phyloP scores from a whole-genome alignment of 108 stramenopile genomes.

The Pseudonitzschia multiseries region DNA sequence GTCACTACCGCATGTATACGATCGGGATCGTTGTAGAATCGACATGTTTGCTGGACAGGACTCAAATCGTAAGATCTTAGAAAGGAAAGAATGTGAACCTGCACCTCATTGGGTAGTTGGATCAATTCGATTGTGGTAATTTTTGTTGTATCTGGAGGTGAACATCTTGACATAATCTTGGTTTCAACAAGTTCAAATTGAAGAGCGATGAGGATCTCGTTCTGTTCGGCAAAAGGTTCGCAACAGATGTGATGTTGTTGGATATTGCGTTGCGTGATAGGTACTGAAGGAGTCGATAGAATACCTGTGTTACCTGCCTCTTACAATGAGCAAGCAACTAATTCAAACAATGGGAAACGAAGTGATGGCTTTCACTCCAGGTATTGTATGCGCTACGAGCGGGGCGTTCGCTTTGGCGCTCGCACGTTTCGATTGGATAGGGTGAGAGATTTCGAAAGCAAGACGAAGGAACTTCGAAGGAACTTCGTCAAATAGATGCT shows the following conservation, averaged over 20 bases:
- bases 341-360: too few relatives aligned
- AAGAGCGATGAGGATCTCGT: too few relatives aligned
- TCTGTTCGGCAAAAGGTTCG: neutral
- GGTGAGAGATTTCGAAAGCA: too few relatives aligned
- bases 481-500: too few relatives aligned
- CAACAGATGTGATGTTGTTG: neutral
- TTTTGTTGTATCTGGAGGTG: neutral
- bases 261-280: too few relatives aligned
- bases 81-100: constrained; percentile 75
- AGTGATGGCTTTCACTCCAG: too few relatives aligned
- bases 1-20: constrained; percentile 63
- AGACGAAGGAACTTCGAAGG: too few relatives aligned
- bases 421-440: too few relatives aligned
- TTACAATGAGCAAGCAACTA: too few relatives aligned
- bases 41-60: constrained; percentile 68
- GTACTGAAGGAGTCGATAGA: neutral
- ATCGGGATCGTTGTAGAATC: constrained; percentile 55
- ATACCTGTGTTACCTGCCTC: too few relatives aligned
- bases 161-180: constrained; percentile 18
- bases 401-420: too few relatives aligned
- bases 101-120: constrained; percentile 59
- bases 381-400: too few relatives aligned
- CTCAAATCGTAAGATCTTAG: constrained; percentile 82
- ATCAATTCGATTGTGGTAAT: constrained; percentile 12
- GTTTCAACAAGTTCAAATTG: neutral